A percentile compares a stretch with the other conserved stretches of the same genome.
These are phyloP conservation scores for Quercus bicolor DNA, from an alignment of 306 rosid species.

Conservation along the genomic window DNA sequence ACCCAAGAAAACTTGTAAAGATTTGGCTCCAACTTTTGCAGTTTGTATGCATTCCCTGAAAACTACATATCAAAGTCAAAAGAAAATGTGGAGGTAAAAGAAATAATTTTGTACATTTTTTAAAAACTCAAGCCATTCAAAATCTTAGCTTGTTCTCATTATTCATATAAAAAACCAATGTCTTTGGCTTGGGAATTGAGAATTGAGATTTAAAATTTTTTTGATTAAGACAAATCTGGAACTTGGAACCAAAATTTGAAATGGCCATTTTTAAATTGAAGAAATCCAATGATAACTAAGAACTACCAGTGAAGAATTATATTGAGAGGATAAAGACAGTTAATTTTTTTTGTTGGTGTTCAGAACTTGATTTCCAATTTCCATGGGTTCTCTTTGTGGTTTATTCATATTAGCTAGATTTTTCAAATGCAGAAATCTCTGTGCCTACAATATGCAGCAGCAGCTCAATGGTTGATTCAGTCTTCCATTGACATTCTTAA, in stretches of 20 bases:
- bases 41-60: no score
- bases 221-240: neutral
- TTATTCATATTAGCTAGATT: slow-evolving; percentile 15
- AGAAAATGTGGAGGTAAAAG: no score
- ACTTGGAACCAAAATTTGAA: neutral
- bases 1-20: neutral
- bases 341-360: neutral
- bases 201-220: neutral
- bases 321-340: neutral
- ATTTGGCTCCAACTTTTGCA: neutral
- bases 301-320: neutral
- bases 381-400: neutral
- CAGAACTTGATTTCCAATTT: neutral
- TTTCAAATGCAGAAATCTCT: slow-evolving; percentile 69
- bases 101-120: no score
- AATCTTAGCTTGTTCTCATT: neutral
- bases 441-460: slow-evolving; percentile 87
- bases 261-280: neutral
- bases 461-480: slow-evolving; percentile 68
- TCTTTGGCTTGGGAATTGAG: no score
- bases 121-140: neutral
- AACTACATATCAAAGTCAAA: no score
- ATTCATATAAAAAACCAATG: neutral
- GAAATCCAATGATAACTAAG: neutral
- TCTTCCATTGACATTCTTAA: no score